Percentiles rank a stretch among this genome's conserved stretches.
Conservation (phyloP, 2,329 filamentous ascomycete genomes). For the Fusarium tjaetaba region DNA sequence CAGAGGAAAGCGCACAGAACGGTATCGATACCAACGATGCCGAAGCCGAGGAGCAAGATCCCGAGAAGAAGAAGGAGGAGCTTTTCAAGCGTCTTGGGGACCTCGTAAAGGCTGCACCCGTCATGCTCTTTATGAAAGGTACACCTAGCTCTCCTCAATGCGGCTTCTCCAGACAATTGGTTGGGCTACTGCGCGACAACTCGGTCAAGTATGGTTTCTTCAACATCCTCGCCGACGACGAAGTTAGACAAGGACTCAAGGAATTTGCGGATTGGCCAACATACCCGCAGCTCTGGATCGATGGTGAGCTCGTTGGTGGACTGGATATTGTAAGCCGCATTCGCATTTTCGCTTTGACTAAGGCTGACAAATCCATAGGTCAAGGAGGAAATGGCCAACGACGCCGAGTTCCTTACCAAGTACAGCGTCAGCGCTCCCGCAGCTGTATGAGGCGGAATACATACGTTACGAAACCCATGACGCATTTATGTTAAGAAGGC, state of each 20-base stretch:
- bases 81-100: constrained; percentile 82
- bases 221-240: constrained; percentile 97
- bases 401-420: constrained; percentile 82
- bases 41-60: constrained; percentile 60
- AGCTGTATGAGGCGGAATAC: constrained; percentile 46
- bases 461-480: constrained; percentile 10
- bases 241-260: constrained; percentile 95
- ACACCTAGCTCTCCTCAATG: constrained; percentile 88
- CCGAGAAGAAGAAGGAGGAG: constrained; percentile 79
- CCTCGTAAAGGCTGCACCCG: constrained; percentile 92
- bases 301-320: constrained; percentile 90
- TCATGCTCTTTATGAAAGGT: constrained; percentile 99
- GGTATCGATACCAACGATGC: constrained; percentile 51
- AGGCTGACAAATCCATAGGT: constrained; percentile 65
- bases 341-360: neutral
- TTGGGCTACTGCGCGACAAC: constrained; percentile 85
- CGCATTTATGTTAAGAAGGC: constrained; percentile 11
- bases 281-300: constrained; percentile 93
- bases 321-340: constrained; percentile 86
- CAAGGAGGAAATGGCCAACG: constrained; percentile 89
- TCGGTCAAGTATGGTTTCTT: constrained; percentile 98
- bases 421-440: constrained; percentile 67
- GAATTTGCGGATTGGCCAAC: constrained; percentile 99
- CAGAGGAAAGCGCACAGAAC: constrained; percentile 50
- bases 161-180: constrained; percentile 91